Evolutionary conservation across 495 filamentous ascomycete species (phyloP).

Genomic region (Neurospora tetrasperma): DNA sequence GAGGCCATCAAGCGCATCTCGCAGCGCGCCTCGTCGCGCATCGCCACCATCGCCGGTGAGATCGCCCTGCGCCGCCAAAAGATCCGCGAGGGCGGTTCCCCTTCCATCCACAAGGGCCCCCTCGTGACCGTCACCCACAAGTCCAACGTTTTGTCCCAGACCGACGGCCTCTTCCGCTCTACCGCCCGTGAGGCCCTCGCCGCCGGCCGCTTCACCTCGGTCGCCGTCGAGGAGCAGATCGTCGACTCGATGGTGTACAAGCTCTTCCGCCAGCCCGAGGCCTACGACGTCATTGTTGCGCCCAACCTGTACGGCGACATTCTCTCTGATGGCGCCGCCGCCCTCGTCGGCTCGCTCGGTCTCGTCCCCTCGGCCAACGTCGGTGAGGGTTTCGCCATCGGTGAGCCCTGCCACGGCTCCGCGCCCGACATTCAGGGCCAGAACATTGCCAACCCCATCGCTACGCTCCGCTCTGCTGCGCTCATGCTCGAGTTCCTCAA

Average conservation of each 20-base stretch:
- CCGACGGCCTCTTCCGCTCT: slow-evolving; percentile 89
- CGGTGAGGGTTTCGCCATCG: slow-evolving; percentile 87
- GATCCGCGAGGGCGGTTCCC: slow-evolving; percentile 44
- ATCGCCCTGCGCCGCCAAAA: slow-evolving; percentile 81
- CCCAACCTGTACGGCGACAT: slow-evolving; percentile 98
- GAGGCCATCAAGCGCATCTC: slow-evolving; percentile 97
- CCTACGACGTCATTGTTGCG: slow-evolving; percentile 96
- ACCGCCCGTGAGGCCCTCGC: slow-evolving; percentile 64
- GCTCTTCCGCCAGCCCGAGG: slow-evolving; percentile 86
- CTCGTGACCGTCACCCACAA: slow-evolving; percentile 97
- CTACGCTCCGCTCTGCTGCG: slow-evolving; percentile 80
- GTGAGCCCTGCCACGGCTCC: slow-evolving; percentile 94
- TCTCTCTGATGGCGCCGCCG: slow-evolving; percentile 88
- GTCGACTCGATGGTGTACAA: slow-evolving; percentile 99
- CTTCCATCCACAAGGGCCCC: slow-evolving; percentile 53
- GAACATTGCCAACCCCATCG: slow-evolving; percentile 92
- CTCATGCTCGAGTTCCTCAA: slow-evolving; percentile 94
- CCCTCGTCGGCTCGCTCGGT: slow-evolving; percentile 86
- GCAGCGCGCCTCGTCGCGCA: slow-evolving; percentile 67
- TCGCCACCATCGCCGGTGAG: slow-evolving; percentile 87
- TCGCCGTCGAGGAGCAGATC: slow-evolving; percentile 91
- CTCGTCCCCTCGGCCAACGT: slow-evolving; percentile 96
- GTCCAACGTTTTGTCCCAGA: slow-evolving; percentile 92
- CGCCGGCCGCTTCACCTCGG: slow-evolving; percentile 44
- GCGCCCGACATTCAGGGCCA: slow-evolving; percentile 92